Conservation (phyloP, 805 yeast genomes). For the Ogataea zsoltii region DNA sequence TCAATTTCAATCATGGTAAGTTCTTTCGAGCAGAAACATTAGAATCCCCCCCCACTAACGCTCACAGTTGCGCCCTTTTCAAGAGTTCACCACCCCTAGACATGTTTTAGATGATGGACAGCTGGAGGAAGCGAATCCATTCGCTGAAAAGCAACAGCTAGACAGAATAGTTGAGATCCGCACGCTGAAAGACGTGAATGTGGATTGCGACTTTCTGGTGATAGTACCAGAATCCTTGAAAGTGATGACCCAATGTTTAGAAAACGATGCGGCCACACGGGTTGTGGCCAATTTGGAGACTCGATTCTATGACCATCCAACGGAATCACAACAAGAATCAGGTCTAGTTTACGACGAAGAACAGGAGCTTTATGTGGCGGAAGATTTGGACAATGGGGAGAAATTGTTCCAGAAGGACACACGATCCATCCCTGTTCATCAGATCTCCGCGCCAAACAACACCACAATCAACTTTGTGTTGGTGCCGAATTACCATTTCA, state of each 20-base stretch:
- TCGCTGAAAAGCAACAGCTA: not conserved
- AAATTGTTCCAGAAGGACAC: conserved; percentile 28
- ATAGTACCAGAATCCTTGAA: not conserved
- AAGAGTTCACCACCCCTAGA: conserved; percentile 42
- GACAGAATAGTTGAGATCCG: not conserved
- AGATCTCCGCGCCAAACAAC: conserved; percentile 1
- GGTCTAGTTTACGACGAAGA: conserved; percentile 44
- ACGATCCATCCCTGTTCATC: conserved; percentile 16
- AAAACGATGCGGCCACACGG: not conserved
- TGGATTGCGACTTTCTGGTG: not conserved
- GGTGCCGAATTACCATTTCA: conserved; percentile 27
- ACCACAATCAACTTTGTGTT: conserved; percentile 14
- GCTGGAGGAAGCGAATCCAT: conserved; percentile 3
- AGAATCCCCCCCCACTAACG: not conserved
- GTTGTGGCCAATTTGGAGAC: too few relatives aligned
- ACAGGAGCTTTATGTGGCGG: conserved; percentile 45
- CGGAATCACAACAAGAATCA: conserved; percentile 17
- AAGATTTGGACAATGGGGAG: conserved; percentile 20
- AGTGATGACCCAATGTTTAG: not conserved
- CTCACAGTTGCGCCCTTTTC: conserved; percentile 47
- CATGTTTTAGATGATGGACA: conserved; percentile 2
- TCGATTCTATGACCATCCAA: not conserved
- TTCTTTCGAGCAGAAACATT: too few relatives aligned
- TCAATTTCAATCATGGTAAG: too few relatives aligned
- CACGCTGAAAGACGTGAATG: not conserved